Evolutionary conservation across 192 early-diverging fungal species (phyloP), one percentile per base, ranked within the genome.

Genomic region (Backusella parvicylindrica): DNA sequence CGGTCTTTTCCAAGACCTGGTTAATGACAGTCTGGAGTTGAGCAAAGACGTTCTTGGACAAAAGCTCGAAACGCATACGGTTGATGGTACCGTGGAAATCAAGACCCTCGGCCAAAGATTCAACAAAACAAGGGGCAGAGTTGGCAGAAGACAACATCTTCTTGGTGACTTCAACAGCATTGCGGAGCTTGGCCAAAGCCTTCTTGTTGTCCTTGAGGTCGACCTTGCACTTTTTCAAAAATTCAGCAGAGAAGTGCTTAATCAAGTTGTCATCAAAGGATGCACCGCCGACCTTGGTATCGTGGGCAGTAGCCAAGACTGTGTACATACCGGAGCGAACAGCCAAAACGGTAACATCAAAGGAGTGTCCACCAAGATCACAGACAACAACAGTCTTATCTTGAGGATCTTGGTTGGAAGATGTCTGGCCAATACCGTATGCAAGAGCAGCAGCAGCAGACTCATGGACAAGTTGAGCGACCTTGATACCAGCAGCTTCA

Each of bases 101-200:
- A 71, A 96, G 75, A 68, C 97, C 97, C 21, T 97, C 95, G 67
- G 89, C 91, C 68, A 99, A 85, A 37, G 92, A 93, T 82, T 99
- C 97, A 43, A 98, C 94, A 6, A 92, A 91, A 85, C 97, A 99
- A 53, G 96, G 93, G 35, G 96, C 95, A 60, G 87, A 86, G 79
- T 89, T 88, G 36, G 89, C 86, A 38, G 89, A 88, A 49, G 95
- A 90, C 56, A 99, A 87, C 75, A 93, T 92, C 74, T 93, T 91
- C 90, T 98, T 98, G 75, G 97, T 98, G 69, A 90, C 84, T 85
- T 99, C 97, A 49, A 91, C 94, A 32, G 95, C 92, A 78, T 86
- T 85, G 32, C 85, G 82, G 68, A 98, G 88, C 89, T 99, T 99
- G 68, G 91, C 85, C 41, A 92, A 73, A 32, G 97, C 89, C 71